Conservation (phyloP, 768 basidiomycete genomes). For the Phylloporus sp. region DNA sequence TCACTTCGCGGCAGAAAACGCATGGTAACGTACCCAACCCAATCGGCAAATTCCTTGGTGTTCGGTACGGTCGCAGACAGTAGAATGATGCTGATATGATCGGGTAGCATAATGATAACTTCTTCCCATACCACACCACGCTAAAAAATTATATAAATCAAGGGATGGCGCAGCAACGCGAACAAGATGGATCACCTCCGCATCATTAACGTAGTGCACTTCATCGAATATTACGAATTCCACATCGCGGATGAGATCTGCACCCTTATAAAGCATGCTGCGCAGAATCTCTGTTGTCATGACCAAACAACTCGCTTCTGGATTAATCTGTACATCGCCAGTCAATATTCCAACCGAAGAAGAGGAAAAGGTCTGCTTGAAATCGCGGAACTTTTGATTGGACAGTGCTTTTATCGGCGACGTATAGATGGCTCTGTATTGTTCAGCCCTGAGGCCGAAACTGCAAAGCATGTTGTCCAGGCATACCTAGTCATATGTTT, state of each 20-base stretch:
- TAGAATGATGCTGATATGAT: constrained; percentile 96
- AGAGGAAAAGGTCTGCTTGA: constrained; percentile 92
- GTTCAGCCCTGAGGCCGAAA: constrained; percentile 6
- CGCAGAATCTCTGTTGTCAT: constrained; percentile 98
- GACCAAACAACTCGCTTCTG: constrained; percentile 93
- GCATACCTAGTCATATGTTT: constrained; percentile 97
- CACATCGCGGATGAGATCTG: constrained; percentile 96
- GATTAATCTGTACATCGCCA: constrained; percentile 98
- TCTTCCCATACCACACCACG: constrained; percentile 99
- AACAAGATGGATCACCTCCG: constrained; percentile 60
- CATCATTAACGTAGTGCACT: constrained; percentile 99
- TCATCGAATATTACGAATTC: constrained; percentile 99
- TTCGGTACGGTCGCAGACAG: constrained; percentile 98
- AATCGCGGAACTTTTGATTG: constrained; percentile 98
- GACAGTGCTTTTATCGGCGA: constrained; percentile 98
- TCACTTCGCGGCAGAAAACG: neutral
- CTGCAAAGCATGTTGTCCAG: constrained; percentile 10
- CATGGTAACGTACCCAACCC: constrained; percentile 80
- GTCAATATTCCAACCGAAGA: constrained; percentile 93
- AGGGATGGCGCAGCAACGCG: neutral
- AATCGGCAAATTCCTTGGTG: constrained; percentile 96
- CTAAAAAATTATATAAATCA: constrained; percentile 39
- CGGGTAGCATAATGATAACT: constrained; percentile 99
- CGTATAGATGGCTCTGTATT: constrained; percentile 87
- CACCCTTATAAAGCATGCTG: constrained; percentile 98